Evolutionary conservation across 306 rosid species (phyloP), one percentile per base, ranked within the genome.

Genomic region (Sindora glabra): DNA sequence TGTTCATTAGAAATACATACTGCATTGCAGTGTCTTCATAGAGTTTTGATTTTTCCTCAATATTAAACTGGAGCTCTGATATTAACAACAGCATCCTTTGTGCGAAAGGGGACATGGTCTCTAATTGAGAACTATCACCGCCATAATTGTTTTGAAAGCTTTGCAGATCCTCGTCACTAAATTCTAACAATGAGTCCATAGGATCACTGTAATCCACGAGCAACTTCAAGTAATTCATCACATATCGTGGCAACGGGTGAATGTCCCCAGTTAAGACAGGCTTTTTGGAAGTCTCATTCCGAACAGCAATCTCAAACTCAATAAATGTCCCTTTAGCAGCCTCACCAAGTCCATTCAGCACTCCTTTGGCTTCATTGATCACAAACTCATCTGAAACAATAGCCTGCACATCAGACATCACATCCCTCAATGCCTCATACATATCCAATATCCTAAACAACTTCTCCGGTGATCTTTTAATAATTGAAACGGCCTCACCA

Each of bases 191-290:
- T 0, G 71, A 74, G 66, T 94, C 80, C 72, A 89, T 74, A 5
- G 96, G 64, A 10, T 69, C 79, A 29, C 87, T 68, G 62, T 94
- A 94, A 78, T 86, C 99, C 66, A 84, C 95, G 55, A 94, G 89
- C 89, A 94, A 67, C 46, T 78, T 94, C 65, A 84, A 62, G 69
- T 94, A 94, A 71, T 94, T 94, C 99, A 94, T 89, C 24, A 94
- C 99, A 61, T 94, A 94, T 38, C 97, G 86, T 21, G 87, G 78
- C 68, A 94, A 63, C 0, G 97, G 99, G 66, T 94, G 99, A 79
- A 94, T 80, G 47, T 86, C 99, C 10, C 97, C 96, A 1, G 77
- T 84, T 24, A 74, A 64, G 74, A 86, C 86, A 0, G 88, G 85
- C 59, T 82, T 89, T 72, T 66, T 89, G 0, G 97, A 86, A 64